These are phyloP conservation scores for Phanerodontia chrysosporium DNA, from an alignment of 768 basidiomycete species.

Conservation along the genomic window DNA sequence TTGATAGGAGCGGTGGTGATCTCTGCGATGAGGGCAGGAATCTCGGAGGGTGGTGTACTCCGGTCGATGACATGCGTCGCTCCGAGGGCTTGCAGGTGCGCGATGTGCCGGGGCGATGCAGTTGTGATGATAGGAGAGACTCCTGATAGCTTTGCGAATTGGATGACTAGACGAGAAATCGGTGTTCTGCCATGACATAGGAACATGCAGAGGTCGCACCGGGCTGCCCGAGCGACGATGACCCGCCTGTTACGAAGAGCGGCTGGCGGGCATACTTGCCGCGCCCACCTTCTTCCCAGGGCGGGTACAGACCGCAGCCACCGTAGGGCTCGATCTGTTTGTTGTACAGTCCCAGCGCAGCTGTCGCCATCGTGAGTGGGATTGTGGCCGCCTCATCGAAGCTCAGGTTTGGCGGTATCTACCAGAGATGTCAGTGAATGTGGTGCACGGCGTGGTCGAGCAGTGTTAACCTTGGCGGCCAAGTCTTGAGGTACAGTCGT, in stretches of 20 bases:
- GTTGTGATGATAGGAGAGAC: slow-evolving; percentile 30
- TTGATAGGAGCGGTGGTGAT: slow-evolving; percentile 20
- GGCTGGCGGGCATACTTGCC: slow-evolving; percentile 30
- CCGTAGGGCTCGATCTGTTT: neutral
- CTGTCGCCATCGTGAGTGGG: slow-evolving; percentile 27
- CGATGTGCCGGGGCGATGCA: slow-evolving; percentile 23
- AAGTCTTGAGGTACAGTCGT: slow-evolving; percentile 22
- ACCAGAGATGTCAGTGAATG: neutral
- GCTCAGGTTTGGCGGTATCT: slow-evolving; percentile 25
- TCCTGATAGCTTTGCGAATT: slow-evolving; percentile 26
- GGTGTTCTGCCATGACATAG: neutral
- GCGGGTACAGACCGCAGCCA: slow-evolving; percentile 27
- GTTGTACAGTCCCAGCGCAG: slow-evolving; percentile 24
- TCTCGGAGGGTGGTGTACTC: neutral
- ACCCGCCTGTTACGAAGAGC: slow-evolving; percentile 34
- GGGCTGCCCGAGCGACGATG: slow-evolving; percentile 34
- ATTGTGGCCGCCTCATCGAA: slow-evolving; percentile 28
- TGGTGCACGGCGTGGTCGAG: too few relatives aligned
- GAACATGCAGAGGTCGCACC: slow-evolving; percentile 19
- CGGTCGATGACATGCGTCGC: slow-evolving; percentile 27
- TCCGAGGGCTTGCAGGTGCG: slow-evolving; percentile 23
- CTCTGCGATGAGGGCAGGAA: neutral
- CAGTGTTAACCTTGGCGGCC: slow-evolving; percentile 20
- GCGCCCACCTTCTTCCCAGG: slow-evolving; percentile 29
- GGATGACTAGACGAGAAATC: slow-evolving; percentile 18